phyloP scores from a whole-genome alignment of 345 rosid genomes.

The Anastatica hierochuntica region DNA sequence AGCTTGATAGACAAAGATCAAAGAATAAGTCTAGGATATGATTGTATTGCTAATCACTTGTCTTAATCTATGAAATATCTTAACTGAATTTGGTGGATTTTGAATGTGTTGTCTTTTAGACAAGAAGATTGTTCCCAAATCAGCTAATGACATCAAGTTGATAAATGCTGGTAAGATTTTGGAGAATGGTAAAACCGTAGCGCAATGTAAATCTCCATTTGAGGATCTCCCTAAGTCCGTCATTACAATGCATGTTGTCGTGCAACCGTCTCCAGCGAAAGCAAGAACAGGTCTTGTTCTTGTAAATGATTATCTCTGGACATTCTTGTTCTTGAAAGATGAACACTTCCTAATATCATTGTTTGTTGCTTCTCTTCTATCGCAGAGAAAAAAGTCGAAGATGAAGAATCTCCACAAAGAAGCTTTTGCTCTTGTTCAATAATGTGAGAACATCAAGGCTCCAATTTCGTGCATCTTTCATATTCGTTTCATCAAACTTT shows the following conservation, averaged over 20 bases:
- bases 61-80: too few relatives aligned
- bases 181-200: slow-evolving; percentile 79
- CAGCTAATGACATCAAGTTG: slow-evolving; percentile 74
- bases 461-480: too few relatives aligned
- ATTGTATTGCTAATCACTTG: not conserved
- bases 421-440: not conserved
- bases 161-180: slow-evolving; percentile 83
- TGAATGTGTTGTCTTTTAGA: slow-evolving; percentile 33
- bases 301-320: not conserved
- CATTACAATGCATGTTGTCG: slow-evolving; percentile 94
- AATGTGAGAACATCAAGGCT: not conserved
- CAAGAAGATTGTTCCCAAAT: slow-evolving; percentile 67
- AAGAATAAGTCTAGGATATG: not conserved
- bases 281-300: slow-evolving; percentile 45
- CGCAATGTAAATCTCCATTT: slow-evolving; percentile 71
- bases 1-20: not conserved
- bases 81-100: not conserved
- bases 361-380: not conserved
- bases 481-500: too few relatives aligned
- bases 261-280: slow-evolving; percentile 66
- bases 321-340: not conserved
- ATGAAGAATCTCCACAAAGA: slow-evolving; percentile 31
- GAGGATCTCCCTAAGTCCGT: slow-evolving; percentile 62
- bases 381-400: slow-evolving; percentile 69
- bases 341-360: not conserved